Evolutionary conservation across 1,284 basidiomycete genomes (phyloP).

Genomic region (Ceratobasidium sp.): DNA sequence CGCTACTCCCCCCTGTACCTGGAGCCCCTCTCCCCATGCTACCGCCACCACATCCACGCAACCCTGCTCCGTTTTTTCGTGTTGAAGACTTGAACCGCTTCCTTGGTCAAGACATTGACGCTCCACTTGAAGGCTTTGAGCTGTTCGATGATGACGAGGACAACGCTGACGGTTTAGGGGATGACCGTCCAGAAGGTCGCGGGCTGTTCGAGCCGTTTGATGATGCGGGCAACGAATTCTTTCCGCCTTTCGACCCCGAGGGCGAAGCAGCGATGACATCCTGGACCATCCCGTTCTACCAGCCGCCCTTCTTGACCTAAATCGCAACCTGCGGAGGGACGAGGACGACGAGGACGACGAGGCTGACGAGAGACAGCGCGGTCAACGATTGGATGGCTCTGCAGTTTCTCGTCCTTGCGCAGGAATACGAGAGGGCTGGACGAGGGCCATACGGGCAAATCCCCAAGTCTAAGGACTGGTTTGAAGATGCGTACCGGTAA

Average conservation of each 20-base stretch:
- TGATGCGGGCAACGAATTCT: not conserved
- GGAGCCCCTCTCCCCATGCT: not conserved
- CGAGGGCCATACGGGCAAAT: not conserved
- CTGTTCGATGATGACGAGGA: not conserved
- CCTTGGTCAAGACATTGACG: not conserved
- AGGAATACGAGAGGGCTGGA: not conserved
- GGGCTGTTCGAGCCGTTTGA: not conserved
- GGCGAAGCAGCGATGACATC: not conserved
- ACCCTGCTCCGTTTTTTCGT: not conserved
- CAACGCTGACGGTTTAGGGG: not conserved
- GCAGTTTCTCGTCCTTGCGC: not conserved
- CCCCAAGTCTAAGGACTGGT: not conserved
- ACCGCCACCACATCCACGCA: not conserved
- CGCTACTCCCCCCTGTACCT: too few species aligned
- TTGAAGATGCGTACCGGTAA: conserved; percentile 2
- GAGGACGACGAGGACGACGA: not conserved
- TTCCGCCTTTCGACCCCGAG: not conserved
- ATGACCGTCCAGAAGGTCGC: not conserved
- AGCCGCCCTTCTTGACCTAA: too few species aligned
- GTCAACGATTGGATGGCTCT: not conserved
- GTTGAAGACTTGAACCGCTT: not conserved
- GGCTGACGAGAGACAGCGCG: not conserved
- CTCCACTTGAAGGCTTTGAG: not conserved
- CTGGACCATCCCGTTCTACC: not conserved
- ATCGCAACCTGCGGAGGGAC: not conserved